phyloP scores from a whole-genome alignment of 352 stramenopile species.

The Globisporangium nodosum region DNA sequence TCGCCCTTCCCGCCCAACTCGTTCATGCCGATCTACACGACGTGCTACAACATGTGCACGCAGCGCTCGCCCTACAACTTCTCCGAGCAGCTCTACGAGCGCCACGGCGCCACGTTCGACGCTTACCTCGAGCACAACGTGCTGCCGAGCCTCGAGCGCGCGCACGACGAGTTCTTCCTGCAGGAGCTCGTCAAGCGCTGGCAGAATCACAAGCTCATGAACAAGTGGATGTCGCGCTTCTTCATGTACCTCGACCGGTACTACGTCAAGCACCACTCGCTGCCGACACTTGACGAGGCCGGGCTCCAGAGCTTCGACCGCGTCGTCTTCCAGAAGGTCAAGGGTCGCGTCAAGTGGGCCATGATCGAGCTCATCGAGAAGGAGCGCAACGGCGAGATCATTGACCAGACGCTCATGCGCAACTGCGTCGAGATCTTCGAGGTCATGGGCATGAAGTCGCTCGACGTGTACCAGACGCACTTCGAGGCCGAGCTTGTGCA shows the following conservation, averaged over 20 bases:
- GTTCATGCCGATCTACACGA: constrained; percentile 90
- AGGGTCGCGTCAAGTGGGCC: constrained; percentile 70
- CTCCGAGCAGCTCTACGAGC: constrained; percentile 97
- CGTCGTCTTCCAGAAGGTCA: constrained; percentile 83
- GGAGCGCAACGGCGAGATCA: constrained; percentile 96
- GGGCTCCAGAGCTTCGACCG: constrained; percentile 79
- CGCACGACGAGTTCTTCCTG: constrained; percentile 94
- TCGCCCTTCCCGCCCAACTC: constrained; percentile 79
- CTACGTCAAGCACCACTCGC: constrained; percentile 96
- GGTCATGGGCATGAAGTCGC: constrained; percentile 94
- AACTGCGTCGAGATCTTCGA: constrained; percentile 98
- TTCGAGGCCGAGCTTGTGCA: constrained; percentile 93
- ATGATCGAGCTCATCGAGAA: constrained; percentile 98
- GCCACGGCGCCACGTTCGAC: constrained; percentile 91
- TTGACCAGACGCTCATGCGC: constrained; percentile 96
- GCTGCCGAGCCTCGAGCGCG: constrained; percentile 80
- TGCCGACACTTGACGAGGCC: constrained; percentile 94
- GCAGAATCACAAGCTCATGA: constrained; percentile 99
- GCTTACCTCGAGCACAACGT: constrained; percentile 89
- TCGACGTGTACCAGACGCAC: constrained; percentile 96
- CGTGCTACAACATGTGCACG: constrained; percentile 99
- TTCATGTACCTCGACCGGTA: constrained; percentile 99
- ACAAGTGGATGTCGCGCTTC: constrained; percentile 99
- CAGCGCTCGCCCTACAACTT: constrained; percentile 99
- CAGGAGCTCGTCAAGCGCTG: constrained; percentile 96